phyloP scores from a whole-genome alignment of 225 moss, liverwort and hornwort species.

The Physcomitrellopsis africana region DNA sequence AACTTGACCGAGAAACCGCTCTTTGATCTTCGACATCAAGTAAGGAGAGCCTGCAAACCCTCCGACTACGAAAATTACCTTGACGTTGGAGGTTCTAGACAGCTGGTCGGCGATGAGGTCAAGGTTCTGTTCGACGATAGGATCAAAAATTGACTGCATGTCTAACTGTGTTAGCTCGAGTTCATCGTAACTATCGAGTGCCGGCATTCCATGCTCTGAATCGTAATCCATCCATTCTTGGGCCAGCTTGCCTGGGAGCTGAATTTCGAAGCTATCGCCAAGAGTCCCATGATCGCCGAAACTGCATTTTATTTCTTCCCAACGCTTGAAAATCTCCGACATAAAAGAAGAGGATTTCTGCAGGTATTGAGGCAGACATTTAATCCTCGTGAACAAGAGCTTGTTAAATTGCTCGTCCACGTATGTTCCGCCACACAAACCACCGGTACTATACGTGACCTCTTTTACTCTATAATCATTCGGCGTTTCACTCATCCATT shows the following conservation, averaged over 20 bases:
- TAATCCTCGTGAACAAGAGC: constrained; percentile 43
- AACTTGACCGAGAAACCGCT: constrained; percentile 39
- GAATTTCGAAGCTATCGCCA: constrained; percentile 36
- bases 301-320: constrained; percentile 56
- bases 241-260: constrained; percentile 42
- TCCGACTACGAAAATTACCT: constrained; percentile 67
- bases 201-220: neutral
- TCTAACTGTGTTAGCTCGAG: constrained; percentile 43
- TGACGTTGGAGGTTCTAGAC: constrained; percentile 31
- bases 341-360: constrained; percentile 30
- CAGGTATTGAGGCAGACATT: constrained; percentile 45
- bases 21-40: constrained; percentile 48
- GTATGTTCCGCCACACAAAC: constrained; percentile 61
- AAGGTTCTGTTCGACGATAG: constrained; percentile 46
- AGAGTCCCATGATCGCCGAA: constrained; percentile 45
- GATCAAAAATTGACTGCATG: constrained; percentile 51
- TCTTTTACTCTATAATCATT: constrained; percentile 54
- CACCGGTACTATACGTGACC: constrained; percentile 53
- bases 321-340: constrained; percentile 40
- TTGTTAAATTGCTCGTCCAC: constrained; percentile 55
- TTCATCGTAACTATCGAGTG: constrained; percentile 42
- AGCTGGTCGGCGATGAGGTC: constrained; percentile 51
- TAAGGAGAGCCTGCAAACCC: constrained; percentile 73
- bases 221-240: constrained; percentile 56
- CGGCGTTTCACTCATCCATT: constrained; percentile 40